A percentile compares a stretch with the other conserved stretches of the same genome.
phyloP scores from a whole-genome alignment of 2,329 filamentous ascomycete species.

The Daldinia eschscholtzii region DNA sequence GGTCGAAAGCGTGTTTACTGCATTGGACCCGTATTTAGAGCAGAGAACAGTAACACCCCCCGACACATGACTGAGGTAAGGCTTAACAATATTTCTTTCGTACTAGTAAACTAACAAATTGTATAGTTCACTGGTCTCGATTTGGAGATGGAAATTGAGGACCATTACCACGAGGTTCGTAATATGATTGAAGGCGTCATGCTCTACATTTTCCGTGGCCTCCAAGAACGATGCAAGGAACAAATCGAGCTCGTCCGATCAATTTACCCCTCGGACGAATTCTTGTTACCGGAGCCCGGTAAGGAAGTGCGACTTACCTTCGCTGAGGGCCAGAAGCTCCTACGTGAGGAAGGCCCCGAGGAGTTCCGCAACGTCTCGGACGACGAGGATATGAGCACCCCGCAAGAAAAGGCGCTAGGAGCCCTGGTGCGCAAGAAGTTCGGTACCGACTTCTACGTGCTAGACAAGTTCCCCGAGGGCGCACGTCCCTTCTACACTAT shows the following conservation, averaged over 20 bases:
- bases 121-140: slow-evolving; percentile 83
- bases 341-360: slow-evolving; percentile 78
- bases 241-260: slow-evolving; percentile 79
- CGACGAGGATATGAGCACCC: slow-evolving; percentile 83
- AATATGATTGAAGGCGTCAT: slow-evolving; percentile 79
- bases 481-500: slow-evolving; percentile 95
- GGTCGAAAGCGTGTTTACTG: slow-evolving; percentile 83
- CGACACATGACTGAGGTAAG: slow-evolving; percentile 82
- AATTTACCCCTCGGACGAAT: slow-evolving; percentile 81
- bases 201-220: slow-evolving; percentile 82
- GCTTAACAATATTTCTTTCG: background rate
- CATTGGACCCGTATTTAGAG: slow-evolving; percentile 84
- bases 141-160: slow-evolving; percentile 89
- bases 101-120: slow-evolving; percentile 3
- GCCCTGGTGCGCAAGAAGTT: slow-evolving; percentile 88
- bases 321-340: slow-evolving; percentile 80
- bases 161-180: slow-evolving; percentile 81
- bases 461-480: slow-evolving; percentile 94
- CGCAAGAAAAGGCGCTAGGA: slow-evolving; percentile 90
- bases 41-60: slow-evolving; percentile 87
- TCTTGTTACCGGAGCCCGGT: slow-evolving; percentile 79
- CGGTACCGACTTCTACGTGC: slow-evolving; percentile 94
- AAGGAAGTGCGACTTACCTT: slow-evolving; percentile 84
- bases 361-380: slow-evolving; percentile 77
- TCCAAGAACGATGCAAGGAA: slow-evolving; percentile 74